Base-by-base conservation (phyloP, 331 rosid genomes). In the Saraca asoca region DNA sequence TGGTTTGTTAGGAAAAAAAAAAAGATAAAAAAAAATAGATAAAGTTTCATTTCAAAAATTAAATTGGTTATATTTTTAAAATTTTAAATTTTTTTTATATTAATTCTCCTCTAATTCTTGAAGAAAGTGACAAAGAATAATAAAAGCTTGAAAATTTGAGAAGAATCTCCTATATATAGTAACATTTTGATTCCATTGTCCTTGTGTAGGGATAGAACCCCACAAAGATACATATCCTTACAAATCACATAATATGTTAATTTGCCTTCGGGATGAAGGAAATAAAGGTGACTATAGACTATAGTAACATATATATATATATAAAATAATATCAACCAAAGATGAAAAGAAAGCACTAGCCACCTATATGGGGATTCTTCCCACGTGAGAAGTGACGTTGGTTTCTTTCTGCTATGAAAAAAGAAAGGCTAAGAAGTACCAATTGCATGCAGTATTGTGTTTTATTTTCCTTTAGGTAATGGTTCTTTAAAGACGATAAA, bases 251-350 rank as follows among this genome's bases (percentile, higher is more conserved):
- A 42, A 31, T 15, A n/a, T n/a, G n/a, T 6, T 9, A 18, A 34
- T 69, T 35, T 48, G 51, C 37, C 74, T 69, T 69, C 59, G 51
- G 5, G 17, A 5, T 20, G 66, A 69, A 69, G 74, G 50, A 58
- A 58, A 58, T 0, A 56, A 19, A 43, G 45, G 41, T 19, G 44
- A 44, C 5, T 2, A 17, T 24, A 24, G 31, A 1, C 1, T 24
- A 41, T 13, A 41, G 8, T 24, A 12, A 42, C 12, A 16, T 29
- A 0, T 10, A 39, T 7, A 6, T 16, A 9, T 49, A 16, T 15
- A 11, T 35, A 2, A 37, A 38, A 11, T n/a, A 16, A 58, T 13
- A 33, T 12, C 10, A 15, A 14, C 16, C 12, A 58, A 15, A 15
- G 64, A 58, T 58, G 33, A 58, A 58, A 58, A 9, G 60, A 54